Evolutionary conservation across 306 rosid species (phyloP).

Genomic region (Potentilla sterilis): DNA sequence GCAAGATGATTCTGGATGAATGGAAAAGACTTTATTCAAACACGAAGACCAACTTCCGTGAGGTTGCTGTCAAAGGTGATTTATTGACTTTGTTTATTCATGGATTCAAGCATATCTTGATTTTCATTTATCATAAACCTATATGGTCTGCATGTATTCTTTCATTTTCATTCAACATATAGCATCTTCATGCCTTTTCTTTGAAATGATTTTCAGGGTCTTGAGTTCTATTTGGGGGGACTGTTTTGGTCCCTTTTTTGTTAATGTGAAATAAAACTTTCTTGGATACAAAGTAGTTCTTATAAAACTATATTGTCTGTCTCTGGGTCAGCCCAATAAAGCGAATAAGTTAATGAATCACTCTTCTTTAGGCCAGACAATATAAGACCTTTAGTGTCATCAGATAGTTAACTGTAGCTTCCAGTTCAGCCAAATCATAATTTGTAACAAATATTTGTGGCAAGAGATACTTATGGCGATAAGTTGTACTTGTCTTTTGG

Average conservation of each 20-base stretch:
- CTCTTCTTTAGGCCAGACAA: background rate
- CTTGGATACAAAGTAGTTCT: background rate
- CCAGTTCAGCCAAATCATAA: background rate
- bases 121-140: background rate
- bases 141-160: background rate
- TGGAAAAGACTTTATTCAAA: slow-evolving; percentile 89
- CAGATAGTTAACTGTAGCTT: background rate
- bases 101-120: background rate
- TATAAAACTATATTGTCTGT: background rate
- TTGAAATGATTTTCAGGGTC: background rate
- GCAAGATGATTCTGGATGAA: slow-evolving; percentile 81
- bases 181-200: background rate
- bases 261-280: background rate
- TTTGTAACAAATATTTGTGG: background rate
- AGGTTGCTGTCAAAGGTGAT: slow-evolving; percentile 84
- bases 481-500: background rate
- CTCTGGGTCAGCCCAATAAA: background rate
- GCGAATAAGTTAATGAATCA: background rate
- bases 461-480: background rate
- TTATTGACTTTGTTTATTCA: background rate
- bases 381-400: background rate
- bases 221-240: background rate
- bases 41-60: slow-evolving; percentile 85
- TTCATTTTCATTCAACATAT: background rate
- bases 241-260: background rate